Conservation (phyloP, 225 moss, liverwort and hornwort genomes). For the Polytrichum commune region DNA sequence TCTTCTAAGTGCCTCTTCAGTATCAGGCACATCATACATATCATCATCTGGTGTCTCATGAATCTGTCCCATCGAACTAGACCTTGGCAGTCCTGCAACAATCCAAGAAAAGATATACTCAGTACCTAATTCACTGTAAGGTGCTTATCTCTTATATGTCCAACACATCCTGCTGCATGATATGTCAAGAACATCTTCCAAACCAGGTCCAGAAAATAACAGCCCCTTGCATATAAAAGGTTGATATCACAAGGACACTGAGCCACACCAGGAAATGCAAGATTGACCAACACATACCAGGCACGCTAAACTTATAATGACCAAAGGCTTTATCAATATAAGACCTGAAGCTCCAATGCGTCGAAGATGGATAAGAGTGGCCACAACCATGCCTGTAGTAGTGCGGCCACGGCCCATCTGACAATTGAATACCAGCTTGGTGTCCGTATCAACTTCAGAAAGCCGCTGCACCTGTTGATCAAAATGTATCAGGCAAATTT, state of each 20-base stretch:
- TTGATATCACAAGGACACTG: too few species aligned
- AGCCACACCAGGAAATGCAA: too few species aligned
- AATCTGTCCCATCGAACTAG: constrained; percentile 94
- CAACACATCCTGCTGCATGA: too few species aligned
- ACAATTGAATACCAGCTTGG: constrained; percentile 89
- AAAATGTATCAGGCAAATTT: background rate
- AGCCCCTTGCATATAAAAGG: too few species aligned
- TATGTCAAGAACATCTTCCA: too few species aligned
- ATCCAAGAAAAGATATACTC: background rate
- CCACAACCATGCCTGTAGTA: constrained; percentile 99
- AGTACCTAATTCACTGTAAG: background rate
- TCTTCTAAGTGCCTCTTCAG: constrained; percentile 91
- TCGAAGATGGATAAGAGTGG: constrained; percentile 89
- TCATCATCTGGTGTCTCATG: constrained; percentile 79
- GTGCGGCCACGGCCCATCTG: constrained; percentile 99
- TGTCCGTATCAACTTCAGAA: constrained; percentile 80
- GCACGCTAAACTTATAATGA: too few species aligned
- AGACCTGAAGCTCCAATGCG: constrained; percentile 82
- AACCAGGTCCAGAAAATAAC: too few species aligned
- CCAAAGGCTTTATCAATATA: background rate
- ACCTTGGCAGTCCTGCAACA: constrained; percentile 76
- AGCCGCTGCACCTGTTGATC: constrained; percentile 86
- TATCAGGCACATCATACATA: constrained; percentile 70
- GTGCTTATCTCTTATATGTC: too few species aligned
- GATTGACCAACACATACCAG: too few species aligned